Conservation (phyloP, 163 green algal genomes). For the Coccomyxa subellipsoidea region DNA sequence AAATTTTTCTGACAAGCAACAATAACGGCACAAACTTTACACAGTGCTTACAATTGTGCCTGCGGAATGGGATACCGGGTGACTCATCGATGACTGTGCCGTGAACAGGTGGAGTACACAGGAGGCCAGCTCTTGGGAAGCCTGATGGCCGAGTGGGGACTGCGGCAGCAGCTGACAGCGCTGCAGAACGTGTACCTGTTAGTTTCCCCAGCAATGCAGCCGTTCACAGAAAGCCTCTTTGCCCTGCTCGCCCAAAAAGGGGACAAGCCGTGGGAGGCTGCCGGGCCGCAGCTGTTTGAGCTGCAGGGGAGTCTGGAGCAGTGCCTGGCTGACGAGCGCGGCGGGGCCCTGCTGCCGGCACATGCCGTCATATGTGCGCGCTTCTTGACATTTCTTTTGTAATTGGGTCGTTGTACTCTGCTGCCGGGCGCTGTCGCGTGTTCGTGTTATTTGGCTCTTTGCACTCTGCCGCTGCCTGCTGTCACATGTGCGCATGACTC, state of each 20-base stretch:
- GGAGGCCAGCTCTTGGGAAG: background rate
- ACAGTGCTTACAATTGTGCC: too few species aligned
- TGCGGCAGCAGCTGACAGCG: background rate
- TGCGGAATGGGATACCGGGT: too few species aligned
- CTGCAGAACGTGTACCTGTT: background rate
- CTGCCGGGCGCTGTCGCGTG: too few species aligned
- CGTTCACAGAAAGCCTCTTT: background rate
- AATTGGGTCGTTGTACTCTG: too few species aligned
- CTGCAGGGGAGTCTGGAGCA: background rate
- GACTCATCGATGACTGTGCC: too few species aligned
- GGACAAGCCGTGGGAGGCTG: background rate
- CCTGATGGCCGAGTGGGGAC: background rate
- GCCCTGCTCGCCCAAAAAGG: background rate
- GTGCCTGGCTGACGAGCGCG: background rate
- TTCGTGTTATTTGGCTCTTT: too few species aligned
- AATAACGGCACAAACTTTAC: too few species aligned
- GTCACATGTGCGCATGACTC: background rate
- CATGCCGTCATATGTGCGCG: background rate
- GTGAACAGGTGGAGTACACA: background rate
- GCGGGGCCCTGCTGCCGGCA: background rate
- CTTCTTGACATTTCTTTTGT: too few species aligned
- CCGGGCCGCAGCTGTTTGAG: background rate
- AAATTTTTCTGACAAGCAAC: too few species aligned
- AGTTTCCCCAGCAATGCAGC: background rate
- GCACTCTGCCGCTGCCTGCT: background rate